A percentile compares a stretch with the other conserved stretches of the same genome.
Evolutionary conservation across 495 filamentous ascomycete species (phyloP).

Genomic region (Thermochaetoides thermophila): DNA sequence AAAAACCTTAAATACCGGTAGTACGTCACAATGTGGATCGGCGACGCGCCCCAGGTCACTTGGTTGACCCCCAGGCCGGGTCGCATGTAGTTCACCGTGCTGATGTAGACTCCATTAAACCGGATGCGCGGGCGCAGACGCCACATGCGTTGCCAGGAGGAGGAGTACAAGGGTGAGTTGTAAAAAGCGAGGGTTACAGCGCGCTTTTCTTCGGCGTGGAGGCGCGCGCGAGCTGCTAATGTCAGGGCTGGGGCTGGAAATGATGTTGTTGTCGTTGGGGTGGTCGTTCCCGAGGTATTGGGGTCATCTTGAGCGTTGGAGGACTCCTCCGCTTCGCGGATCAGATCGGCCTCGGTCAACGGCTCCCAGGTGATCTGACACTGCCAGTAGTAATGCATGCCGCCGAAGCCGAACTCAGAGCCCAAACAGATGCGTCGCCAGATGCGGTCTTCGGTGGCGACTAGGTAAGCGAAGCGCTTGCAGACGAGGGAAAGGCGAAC

Average conservation of each 20-base stretch:
- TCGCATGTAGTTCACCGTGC: constrained; percentile 86
- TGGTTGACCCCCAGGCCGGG: constrained; percentile 47
- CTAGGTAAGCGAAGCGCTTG: constrained; percentile 72
- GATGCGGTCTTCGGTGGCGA: constrained; percentile 71
- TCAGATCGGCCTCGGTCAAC: constrained; percentile 26
- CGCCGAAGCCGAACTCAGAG: constrained; percentile 56
- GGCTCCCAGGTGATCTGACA: constrained; percentile 48
- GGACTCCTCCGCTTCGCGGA: constrained; percentile 8
- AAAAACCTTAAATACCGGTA: constrained; percentile 94
- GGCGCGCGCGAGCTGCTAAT: constrained; percentile 13
- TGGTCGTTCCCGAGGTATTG: constrained; percentile 3
- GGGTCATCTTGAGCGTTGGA: constrained; percentile 1
- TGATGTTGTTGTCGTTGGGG: constrained; percentile 1
- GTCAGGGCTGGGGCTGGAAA: constrained; percentile 13
- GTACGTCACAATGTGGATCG: constrained; percentile 93
- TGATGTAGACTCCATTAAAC: constrained; percentile 91
- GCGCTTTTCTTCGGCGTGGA: constrained; percentile 16
- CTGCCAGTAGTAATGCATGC: constrained; percentile 73
- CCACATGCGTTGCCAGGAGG: constrained; percentile 54
- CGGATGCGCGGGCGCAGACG: constrained; percentile 70
- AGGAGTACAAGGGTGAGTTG: constrained; percentile 26
- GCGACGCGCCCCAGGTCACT: constrained; percentile 55
- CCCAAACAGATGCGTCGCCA: constrained; percentile 69
- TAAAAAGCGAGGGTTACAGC: constrained; percentile 26
- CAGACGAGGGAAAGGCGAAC: constrained; percentile 70